Evolutionary conservation across 2,329 filamentous ascomycete species (phyloP).

Genomic region (Pseudogymnoascus destructans): DNA sequence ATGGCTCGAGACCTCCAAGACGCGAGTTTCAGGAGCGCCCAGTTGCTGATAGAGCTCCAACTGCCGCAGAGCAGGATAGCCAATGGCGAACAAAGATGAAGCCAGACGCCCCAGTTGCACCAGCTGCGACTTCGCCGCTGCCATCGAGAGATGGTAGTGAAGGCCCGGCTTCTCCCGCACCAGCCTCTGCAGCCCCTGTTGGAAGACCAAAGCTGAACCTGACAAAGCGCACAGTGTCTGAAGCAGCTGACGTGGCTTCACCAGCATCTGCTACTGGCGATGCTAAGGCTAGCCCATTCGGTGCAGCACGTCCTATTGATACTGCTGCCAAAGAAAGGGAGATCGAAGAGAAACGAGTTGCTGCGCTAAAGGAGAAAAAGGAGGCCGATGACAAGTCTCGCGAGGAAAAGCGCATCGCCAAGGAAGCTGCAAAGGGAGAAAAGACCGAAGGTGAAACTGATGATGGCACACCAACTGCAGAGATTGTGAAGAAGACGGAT

Average conservation of each 20-base stretch:
- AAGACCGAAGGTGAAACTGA: conserved; percentile 27
- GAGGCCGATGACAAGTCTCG: conserved; percentile 44
- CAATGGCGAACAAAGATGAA: conserved; percentile 89
- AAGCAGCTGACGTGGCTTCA: conserved; percentile 41
- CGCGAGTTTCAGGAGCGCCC: conserved; percentile 63
- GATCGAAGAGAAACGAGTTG: conserved; percentile 75
- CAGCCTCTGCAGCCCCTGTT: conserved; percentile 41
- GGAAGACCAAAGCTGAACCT: conserved; percentile 75
- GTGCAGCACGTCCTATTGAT: conserved; percentile 85
- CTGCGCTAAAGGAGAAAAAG: conserved; percentile 66
- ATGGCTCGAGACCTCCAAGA: conserved; percentile 60
- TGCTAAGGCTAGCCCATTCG: conserved; percentile 84
- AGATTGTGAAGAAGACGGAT: conserved; percentile 23
- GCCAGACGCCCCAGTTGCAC: conserved; percentile 44
- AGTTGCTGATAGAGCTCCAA: conserved; percentile 56
- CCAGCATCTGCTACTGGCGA: conserved; percentile 43
- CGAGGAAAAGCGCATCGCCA: conserved; percentile 52
- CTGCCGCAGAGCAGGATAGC: conserved; percentile 82
- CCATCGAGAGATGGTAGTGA: conserved; percentile 61
- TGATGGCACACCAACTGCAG: conserved; percentile 11
- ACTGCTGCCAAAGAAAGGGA: conserved; percentile 79
- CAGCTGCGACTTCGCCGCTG: conserved; percentile 43
- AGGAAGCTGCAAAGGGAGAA: conserved; percentile 36
- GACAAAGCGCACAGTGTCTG: conserved; percentile 79
- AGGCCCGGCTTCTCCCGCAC: conserved; percentile 59